phyloP scores from a whole-genome alignment of 1,284 basidiomycete species.

The Psilocybe mexicana region DNA sequence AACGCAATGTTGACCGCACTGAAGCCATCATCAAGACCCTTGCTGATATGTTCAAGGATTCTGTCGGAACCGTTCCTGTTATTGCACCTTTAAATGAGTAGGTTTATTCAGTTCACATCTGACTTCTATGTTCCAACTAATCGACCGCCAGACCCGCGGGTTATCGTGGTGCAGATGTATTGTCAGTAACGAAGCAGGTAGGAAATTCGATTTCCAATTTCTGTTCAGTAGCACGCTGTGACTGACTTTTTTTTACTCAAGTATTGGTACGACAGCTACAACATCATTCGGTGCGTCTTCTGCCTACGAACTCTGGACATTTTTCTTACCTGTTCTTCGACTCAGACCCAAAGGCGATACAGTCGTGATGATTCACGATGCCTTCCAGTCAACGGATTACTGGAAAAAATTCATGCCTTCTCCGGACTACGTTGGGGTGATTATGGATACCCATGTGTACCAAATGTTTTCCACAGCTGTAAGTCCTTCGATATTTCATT shows the following conservation, averaged over 20 bases:
- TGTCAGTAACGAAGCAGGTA: slow-evolving; percentile 58
- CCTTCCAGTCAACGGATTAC: slow-evolving; percentile 73
- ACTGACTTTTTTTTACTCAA: not conserved
- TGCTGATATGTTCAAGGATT: slow-evolving; percentile 58
- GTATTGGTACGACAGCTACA: slow-evolving; percentile 76
- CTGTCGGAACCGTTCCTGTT: slow-evolving; percentile 59
- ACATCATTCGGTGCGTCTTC: slow-evolving; percentile 63
- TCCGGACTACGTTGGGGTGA: slow-evolving; percentile 62
- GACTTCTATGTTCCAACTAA: slow-evolving; percentile 1
- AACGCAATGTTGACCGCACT: slow-evolving; percentile 72
- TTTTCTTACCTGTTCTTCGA: not conserved
- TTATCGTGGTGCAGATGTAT: slow-evolving; percentile 55
- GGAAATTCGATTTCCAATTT: not conserved
- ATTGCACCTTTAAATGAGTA: slow-evolving; percentile 82
- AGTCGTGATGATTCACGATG: slow-evolving; percentile 82
- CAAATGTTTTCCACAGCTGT: slow-evolving; percentile 75
- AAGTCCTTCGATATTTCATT: slow-evolving; percentile 21
- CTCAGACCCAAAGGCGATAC: slow-evolving; percentile 57
- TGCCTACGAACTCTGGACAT: not conserved
- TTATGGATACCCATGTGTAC: slow-evolving; percentile 84
- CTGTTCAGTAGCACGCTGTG: not conserved
- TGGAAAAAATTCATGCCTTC: slow-evolving; percentile 73
- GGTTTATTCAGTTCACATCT: slow-evolving; percentile 23
- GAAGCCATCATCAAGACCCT: slow-evolving; percentile 68
- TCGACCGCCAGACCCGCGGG: slow-evolving; percentile 71